Base-by-base conservation (phyloP, 768 basidiomycete species). In the Suillus subalutaceus region DNA sequence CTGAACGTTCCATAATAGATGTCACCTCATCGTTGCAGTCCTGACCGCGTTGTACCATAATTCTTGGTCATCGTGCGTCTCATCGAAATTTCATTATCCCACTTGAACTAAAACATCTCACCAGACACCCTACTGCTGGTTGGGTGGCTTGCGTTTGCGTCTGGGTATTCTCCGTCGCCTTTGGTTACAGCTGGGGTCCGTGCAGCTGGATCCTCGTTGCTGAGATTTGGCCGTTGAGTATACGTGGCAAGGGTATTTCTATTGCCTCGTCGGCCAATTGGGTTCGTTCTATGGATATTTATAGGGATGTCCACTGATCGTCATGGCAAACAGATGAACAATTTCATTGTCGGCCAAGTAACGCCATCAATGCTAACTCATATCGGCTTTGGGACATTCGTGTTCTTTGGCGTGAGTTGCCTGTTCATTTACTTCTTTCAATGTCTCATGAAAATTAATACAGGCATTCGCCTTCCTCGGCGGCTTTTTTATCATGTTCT, bases 161-260 rank as follows among this genome's bases (percentile, higher is more conserved):
- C 37, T 93, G 91, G 90, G 77, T 91, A 60, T 92, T 91, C 73
- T 85, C 91, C 26, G 86, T 89, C 20, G 85, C 79, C 5, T 91
- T 91, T 71, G 91, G 91, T 56, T 92, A 90, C 71, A 88, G 87
- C 65, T 93, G 91, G 91, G 91, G 88, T 79, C 90, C 90, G 15
- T 89, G 89, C 71, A 82, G 89, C 13, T 93, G 91, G 91, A 90
- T 92, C 74, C 78, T 92, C 48, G 86, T 90, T 13, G 87, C 91
- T 10, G 90, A 92, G 78, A 90, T 90, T 60, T 90, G 86, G 86
- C 88, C 89, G 16, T 74, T 91, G 70, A 87, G 86, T 66, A 85
- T 91, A 65, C 86, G 91, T 64, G 88, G 90, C 63, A 92, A 92
- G 78, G 91, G 90, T 53, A 77, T 92, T 66, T 89, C 89, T 3